Evolutionary conservation across 495 filamentous ascomycete species (phyloP).

Genomic region (Cairneyella variabilis): DNA sequence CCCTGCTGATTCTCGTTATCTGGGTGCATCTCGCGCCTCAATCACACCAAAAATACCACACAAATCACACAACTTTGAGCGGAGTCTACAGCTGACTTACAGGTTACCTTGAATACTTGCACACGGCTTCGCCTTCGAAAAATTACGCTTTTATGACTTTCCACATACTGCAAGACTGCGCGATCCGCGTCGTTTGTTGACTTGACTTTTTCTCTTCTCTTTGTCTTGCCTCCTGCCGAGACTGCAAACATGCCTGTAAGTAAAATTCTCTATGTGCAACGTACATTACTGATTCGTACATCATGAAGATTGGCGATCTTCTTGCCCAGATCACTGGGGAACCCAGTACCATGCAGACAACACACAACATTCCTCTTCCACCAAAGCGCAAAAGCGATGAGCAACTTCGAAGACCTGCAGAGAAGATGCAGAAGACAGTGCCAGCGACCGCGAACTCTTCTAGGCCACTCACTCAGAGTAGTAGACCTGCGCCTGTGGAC

Average conservation of each 20-base stretch:
- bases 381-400: constrained; percentile 51
- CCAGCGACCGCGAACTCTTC: constrained; percentile 23
- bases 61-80: too few relatives aligned
- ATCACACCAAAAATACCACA: constrained; percentile 1
- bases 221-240: too few relatives aligned
- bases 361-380: constrained; percentile 20
- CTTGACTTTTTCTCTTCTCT: not conserved
- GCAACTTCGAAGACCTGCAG: constrained; percentile 30
- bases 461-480: constrained; percentile 22
- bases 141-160: constrained; percentile 11
- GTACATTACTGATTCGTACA: constrained; percentile 6
- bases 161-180: constrained; percentile 1
- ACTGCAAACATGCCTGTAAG: constrained; percentile 23
- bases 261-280: not conserved
- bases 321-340: constrained; percentile 53
- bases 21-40: constrained; percentile 3
- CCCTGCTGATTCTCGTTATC: too few relatives aligned
- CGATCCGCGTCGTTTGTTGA: constrained; percentile 13
- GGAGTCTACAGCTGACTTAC: too few relatives aligned
- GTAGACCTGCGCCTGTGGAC: constrained; percentile 27
- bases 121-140: too few relatives aligned
- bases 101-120: too few relatives aligned
- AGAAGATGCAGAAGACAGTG: constrained; percentile 28
- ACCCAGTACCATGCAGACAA: constrained; percentile 29
- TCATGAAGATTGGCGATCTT: constrained; percentile 43